These are phyloP conservation scores for Cutaneotrichosporon daszewskae DNA, from an alignment of 1,284 basidiomycete species.

Conservation along the genomic window DNA sequence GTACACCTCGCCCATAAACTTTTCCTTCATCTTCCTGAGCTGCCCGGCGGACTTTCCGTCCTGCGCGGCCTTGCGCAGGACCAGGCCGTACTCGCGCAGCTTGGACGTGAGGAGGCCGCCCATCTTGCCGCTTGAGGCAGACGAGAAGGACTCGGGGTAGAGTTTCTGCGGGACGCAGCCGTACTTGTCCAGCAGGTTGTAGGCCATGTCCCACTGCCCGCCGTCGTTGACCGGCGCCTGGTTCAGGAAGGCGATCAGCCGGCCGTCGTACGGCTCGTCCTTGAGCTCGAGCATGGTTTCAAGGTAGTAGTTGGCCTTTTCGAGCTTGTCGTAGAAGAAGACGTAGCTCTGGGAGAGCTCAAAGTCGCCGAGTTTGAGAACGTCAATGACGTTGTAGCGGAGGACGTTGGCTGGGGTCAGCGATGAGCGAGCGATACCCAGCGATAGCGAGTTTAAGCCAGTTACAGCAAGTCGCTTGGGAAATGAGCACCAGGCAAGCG, in stretches of 20 bases:
- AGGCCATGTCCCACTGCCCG: constrained; percentile 92
- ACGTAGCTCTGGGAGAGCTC: constrained; percentile 82
- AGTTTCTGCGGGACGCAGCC: constrained; percentile 74
- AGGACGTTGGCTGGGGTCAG: constrained; percentile 59
- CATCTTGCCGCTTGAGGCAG: constrained; percentile 65
- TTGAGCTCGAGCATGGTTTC: constrained; percentile 76
- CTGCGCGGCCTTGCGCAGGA: constrained; percentile 55
- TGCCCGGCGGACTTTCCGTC: constrained; percentile 3
- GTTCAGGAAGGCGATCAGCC: constrained; percentile 71
- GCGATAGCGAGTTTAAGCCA: no score
- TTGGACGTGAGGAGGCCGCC: constrained; percentile 79
- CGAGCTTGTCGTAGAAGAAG: constrained; percentile 92
- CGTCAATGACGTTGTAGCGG: constrained; percentile 76
- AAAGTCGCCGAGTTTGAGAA: constrained; percentile 77
- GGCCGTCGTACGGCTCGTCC: constrained; percentile 72
- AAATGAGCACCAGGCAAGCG: no score
- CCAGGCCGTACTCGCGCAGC: constrained; percentile 81
- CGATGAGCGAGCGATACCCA: no score
- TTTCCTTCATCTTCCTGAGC: constrained; percentile 62
- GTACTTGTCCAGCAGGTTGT: constrained; percentile 72
- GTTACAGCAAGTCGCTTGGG: no score
- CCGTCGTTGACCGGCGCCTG: constrained; percentile 80
- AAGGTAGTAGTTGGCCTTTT: constrained; percentile 91
- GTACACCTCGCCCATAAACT: constrained; percentile 77
- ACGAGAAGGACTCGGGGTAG: constrained; percentile 82